A percentile compares a stretch with the other conserved stretches of the same genome.
Conservation (phyloP, 2,329 filamentous ascomycete species). For the Diplodia sapinea region DNA sequence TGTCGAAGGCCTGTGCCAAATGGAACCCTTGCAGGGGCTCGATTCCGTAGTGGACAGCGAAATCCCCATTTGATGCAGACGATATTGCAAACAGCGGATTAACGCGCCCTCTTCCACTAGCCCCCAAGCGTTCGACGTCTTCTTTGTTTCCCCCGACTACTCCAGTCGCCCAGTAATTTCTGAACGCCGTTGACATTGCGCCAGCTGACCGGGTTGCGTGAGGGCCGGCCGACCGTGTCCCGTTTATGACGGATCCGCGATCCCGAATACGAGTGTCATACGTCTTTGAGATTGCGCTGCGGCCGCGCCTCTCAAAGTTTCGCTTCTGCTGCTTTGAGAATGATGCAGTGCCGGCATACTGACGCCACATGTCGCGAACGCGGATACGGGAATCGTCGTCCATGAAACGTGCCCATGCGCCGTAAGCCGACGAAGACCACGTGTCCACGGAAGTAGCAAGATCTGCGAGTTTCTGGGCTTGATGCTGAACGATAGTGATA, state of each 20-base stretch:
- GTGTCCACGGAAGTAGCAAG: conserved; percentile 45
- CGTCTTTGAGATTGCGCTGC: not conserved
- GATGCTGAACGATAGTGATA: conserved; percentile 47
- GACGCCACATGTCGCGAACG: conserved; percentile 51
- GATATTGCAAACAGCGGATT: conserved; percentile 52
- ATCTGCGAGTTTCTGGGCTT: conserved; percentile 54
- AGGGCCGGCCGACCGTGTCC: not conserved
- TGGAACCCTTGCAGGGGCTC: conserved; percentile 64
- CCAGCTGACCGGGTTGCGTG: conserved; percentile 1
- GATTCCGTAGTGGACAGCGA: conserved; percentile 55
- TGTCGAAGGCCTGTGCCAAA: conserved; percentile 49
- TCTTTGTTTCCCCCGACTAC: conserved; percentile 22
- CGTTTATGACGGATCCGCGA: not conserved
- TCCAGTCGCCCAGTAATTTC: conserved; percentile 43
- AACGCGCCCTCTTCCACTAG: conserved; percentile 33
- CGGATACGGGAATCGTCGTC: conserved; percentile 55
- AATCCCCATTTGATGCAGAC: conserved; percentile 43
- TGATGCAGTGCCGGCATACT: conserved; percentile 38
- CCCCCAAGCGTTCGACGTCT: conserved; percentile 29
- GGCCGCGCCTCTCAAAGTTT: not conserved
- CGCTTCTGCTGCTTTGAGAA: conserved; percentile 5
- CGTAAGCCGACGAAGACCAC: conserved; percentile 58
- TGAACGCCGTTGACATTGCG: conserved; percentile 31
- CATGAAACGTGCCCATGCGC: conserved; percentile 55
- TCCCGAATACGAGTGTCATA: not conserved